Evolutionary conservation across 169 alveolate species (phyloP).

Genomic region (Babesia ovata): DNA sequence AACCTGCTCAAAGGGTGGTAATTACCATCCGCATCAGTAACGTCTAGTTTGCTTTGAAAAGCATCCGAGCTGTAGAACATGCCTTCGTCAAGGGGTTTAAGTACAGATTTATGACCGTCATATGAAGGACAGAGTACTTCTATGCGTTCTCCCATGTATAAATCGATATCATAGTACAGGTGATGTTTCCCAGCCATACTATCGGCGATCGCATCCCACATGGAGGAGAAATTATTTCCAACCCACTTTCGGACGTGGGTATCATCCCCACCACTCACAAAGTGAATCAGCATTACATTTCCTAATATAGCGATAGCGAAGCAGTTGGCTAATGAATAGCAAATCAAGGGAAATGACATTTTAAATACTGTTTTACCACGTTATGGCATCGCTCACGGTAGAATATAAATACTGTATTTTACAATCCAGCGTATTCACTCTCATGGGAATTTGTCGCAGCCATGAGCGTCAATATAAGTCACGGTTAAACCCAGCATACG

Average conservation of each 20-base stretch:
- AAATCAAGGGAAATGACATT: too few species aligned
- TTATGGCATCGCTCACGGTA: too few species aligned
- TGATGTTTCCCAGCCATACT: background rate
- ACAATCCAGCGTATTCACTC: background rate
- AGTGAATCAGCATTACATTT: too few species aligned
- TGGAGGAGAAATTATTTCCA: background rate
- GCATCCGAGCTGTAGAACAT: slow-evolving; percentile 9
- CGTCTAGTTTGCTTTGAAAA: background rate
- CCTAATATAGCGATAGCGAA: too few species aligned
- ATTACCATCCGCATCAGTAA: background rate
- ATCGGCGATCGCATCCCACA: background rate
- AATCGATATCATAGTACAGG: slow-evolving; percentile 12
- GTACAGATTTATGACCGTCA: background rate
- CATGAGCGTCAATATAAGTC: too few species aligned
- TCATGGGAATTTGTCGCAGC: too few species aligned
- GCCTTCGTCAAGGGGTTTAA: slow-evolving; percentile 11
- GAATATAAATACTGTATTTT: too few species aligned
- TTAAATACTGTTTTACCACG: too few species aligned
- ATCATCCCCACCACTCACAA: background rate
- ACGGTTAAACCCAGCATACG: too few species aligned
- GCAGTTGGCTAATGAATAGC: too few species aligned
- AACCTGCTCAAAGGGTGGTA: background rate
- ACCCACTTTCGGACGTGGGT: background rate
- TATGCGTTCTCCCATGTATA: slow-evolving; percentile 10
- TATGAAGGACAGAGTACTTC: background rate